Conservation (phyloP, 2,329 filamentous ascomycete species). For the Diaporthe sp. region DNA sequence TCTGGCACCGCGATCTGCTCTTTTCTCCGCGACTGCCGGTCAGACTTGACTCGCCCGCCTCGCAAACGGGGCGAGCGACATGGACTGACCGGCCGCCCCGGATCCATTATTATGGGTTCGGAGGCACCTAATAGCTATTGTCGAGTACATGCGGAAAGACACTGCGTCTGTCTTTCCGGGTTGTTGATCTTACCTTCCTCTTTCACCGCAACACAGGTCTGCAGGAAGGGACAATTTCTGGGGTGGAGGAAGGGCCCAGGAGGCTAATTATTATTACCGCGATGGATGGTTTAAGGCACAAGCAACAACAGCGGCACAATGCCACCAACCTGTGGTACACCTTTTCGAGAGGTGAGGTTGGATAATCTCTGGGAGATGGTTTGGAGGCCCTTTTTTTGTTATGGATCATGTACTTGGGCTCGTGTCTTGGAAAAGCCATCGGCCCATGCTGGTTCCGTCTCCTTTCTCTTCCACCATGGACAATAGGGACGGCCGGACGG, state of each 20-base stretch:
- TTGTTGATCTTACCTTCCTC: constrained; percentile 27
- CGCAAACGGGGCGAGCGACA: constrained; percentile 15
- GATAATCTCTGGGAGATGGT: constrained; percentile 43
- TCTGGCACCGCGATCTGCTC: constrained; percentile 71
- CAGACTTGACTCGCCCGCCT: constrained; percentile 48
- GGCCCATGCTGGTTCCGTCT: constrained; percentile 3
- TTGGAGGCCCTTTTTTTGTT: constrained; percentile 31
- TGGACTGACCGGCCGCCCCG: constrained; percentile 46
- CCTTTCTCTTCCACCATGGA: constrained; percentile 16
- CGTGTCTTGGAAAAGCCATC: constrained; percentile 20
- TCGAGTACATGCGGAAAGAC: constrained; percentile 38
- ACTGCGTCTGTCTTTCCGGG: constrained; percentile 9
- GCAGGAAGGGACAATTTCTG: constrained; percentile 42
- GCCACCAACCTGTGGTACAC: constrained; percentile 42
- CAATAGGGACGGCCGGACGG: constrained; percentile 13
- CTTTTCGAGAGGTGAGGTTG: constrained; percentile 38
- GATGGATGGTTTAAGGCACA: constrained; percentile 45
- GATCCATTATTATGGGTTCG: constrained; percentile 48
- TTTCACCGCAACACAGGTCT: constrained; percentile 38
- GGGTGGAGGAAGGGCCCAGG: constrained; percentile 46
- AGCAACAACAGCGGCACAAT: constrained; percentile 20
- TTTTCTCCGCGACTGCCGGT: constrained; percentile 39
- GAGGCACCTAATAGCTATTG: constrained; percentile 43
- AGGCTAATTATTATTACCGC: constrained; percentile 43
- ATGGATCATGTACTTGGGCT: constrained; percentile 31